Evolutionary conservation across 2,329 filamentous ascomycete genomes (phyloP).

Genomic region (Aspergillus sp.): DNA sequence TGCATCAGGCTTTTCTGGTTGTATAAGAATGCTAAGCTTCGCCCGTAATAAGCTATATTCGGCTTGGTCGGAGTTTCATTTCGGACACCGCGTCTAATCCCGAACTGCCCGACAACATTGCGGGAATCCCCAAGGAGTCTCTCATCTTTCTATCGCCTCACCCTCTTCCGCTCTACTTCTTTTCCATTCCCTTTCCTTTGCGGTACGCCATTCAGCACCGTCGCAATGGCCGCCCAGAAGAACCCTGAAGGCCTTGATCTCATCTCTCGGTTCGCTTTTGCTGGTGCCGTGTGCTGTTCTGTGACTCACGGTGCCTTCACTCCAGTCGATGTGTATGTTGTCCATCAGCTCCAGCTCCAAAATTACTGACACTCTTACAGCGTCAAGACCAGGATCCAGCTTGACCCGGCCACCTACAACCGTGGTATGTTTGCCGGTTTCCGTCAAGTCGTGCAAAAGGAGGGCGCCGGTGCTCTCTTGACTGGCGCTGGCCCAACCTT

Average conservation of each 20-base stretch:
- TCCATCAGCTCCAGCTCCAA: neutral
- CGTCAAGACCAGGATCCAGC: slow-evolving; percentile 86
- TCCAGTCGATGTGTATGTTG: slow-evolving; percentile 91
- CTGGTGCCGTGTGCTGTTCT: slow-evolving; percentile 90
- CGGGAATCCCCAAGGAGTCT: too few species aligned
- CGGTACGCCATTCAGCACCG: neutral
- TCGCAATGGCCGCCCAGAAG: neutral
- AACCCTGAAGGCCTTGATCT: slow-evolving; percentile 50
- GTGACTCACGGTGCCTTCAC: slow-evolving; percentile 90
- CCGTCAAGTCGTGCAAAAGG: slow-evolving; percentile 67
- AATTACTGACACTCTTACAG: slow-evolving; percentile 39
- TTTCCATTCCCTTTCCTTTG: too few species aligned
- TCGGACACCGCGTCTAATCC: too few species aligned
- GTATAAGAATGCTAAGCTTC: too few species aligned
- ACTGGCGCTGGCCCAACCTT: slow-evolving; percentile 73
- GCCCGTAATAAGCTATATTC: too few species aligned
- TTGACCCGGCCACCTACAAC: slow-evolving; percentile 78
- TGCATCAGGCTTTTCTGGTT: too few species aligned
- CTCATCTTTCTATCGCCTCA: too few species aligned
- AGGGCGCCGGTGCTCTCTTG: slow-evolving; percentile 70
- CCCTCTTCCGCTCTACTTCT: too few species aligned
- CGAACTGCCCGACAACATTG: too few species aligned
- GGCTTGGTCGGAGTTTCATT: too few species aligned
- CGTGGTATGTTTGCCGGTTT: slow-evolving; percentile 71
- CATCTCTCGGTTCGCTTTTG: slow-evolving; percentile 89